These are phyloP conservation scores for Psilocybe sp. DNA, from an alignment of 768 basidiomycete genomes.

Conservation along the genomic window DNA sequence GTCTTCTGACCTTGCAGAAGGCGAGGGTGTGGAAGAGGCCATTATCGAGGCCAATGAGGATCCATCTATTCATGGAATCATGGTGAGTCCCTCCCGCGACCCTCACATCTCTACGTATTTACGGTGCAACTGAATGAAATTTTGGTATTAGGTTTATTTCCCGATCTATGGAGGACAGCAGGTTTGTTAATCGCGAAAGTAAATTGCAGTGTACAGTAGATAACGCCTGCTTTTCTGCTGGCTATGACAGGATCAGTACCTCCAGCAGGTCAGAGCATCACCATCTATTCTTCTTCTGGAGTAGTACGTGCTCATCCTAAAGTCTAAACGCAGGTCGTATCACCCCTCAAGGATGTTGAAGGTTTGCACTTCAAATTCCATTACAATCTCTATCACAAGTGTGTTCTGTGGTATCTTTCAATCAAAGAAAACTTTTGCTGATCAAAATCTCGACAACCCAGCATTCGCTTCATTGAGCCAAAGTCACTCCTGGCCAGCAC, in stretches of 20 bases:
- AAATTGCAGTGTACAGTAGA: neutral
- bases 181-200: slow-evolving; percentile 42
- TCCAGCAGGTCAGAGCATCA: slow-evolving; percentile 72
- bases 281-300: neutral
- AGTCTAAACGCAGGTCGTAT: slow-evolving; percentile 63
- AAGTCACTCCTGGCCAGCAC: slow-evolving; percentile 55
- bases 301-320: neutral
- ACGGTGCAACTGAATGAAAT: neutral
- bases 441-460: slow-evolving; percentile 25
- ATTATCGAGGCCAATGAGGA: slow-evolving; percentile 96
- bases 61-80: slow-evolving; percentile 81
- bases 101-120: slow-evolving; percentile 2
- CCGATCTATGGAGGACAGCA: slow-evolving; percentile 91
- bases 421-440: neutral
- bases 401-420: slow-evolving; percentile 14
- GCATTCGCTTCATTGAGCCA: slow-evolving; percentile 91
- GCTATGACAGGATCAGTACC: slow-evolving; percentile 80
- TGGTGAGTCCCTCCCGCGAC: slow-evolving; percentile 53
- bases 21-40: slow-evolving; percentile 92
- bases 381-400: slow-evolving; percentile 96
- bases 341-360: slow-evolving; percentile 96
- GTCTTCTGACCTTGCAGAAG: slow-evolving; percentile 57
- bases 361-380: slow-evolving; percentile 96
- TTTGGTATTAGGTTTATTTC: slow-evolving; percentile 76
- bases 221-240: neutral